Conservation (phyloP, 805 yeast genomes). For the Zygosaccharomyces rouxii region DNA sequence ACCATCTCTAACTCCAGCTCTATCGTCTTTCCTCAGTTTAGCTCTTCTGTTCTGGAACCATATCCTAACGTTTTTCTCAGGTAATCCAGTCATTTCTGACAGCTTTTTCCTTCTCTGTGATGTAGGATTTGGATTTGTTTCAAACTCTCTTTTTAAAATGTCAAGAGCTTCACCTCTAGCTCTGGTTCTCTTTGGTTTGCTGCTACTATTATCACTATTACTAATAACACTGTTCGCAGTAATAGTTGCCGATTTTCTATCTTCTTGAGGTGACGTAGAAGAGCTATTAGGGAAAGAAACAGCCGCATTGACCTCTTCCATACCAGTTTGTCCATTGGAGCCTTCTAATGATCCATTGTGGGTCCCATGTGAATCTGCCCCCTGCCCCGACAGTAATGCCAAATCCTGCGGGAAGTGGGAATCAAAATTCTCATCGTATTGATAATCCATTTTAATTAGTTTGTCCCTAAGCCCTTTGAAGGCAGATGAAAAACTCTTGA, state of each 20-base stretch:
- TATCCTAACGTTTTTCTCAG: conserved; percentile 82
- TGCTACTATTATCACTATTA: conserved; percentile 8
- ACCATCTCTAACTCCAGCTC: conserved; percentile 7
- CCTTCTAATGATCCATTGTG: background rate
- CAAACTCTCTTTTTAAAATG: conserved; percentile 62
- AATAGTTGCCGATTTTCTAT: background rate
- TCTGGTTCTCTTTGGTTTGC: conserved; percentile 51
- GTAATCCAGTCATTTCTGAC: conserved; percentile 69
- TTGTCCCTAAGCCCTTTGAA: background rate
- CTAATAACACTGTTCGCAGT: conserved; percentile 11
- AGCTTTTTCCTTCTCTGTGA: conserved; percentile 66
- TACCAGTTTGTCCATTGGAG: background rate
- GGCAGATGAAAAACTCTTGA: background rate
- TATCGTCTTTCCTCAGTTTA: conserved; percentile 52
- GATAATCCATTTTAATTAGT: conserved; percentile 2
- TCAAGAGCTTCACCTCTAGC: conserved; percentile 80
- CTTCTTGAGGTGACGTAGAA: background rate
- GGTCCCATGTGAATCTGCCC: background rate
- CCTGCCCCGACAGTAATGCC: conserved; percentile 11
- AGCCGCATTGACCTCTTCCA: background rate
- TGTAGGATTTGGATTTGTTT: conserved; percentile 68
- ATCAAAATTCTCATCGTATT: conserved; percentile 15
- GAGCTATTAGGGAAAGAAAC: background rate
- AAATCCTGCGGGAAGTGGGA: conserved; percentile 12
- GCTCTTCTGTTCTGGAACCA: conserved; percentile 93